A percentile compares a stretch with the other conserved stretches of the same genome.
Conservation (phyloP, 2,329 filamentous ascomycete genomes). For the Triangularia verruculosa region DNA sequence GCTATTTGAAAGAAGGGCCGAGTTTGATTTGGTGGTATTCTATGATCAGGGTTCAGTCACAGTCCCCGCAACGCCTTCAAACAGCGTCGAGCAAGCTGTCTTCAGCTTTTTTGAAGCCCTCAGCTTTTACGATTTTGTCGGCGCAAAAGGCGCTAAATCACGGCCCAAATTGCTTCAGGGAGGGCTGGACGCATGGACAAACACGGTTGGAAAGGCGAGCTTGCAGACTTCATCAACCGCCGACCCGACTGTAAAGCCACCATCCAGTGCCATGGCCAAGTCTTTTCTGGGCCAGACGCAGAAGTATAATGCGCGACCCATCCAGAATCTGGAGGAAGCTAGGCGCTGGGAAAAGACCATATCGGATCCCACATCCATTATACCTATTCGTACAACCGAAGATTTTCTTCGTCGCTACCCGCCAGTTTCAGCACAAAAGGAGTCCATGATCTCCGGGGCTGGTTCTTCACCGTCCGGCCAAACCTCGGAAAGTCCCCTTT, state of each 20-base stretch:
- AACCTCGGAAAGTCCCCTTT: slow-evolving; percentile 15
- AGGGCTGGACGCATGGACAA: slow-evolving; percentile 81
- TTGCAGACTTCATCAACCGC: slow-evolving; percentile 43
- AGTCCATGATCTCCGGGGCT: slow-evolving; percentile 55
- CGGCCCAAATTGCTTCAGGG: slow-evolving; percentile 76
- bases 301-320: slow-evolving; percentile 57
- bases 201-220: slow-evolving; percentile 71
- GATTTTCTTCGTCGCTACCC: slow-evolving; percentile 84
- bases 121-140: slow-evolving; percentile 72
- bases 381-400: slow-evolving; percentile 69
- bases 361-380: slow-evolving; percentile 53
- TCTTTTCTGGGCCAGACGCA: slow-evolving; percentile 32
- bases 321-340: slow-evolving; percentile 74
- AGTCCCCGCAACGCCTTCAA: slow-evolving; percentile 35
- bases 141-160: slow-evolving; percentile 29
- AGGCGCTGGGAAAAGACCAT: slow-evolving; percentile 76
- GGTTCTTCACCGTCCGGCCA: slow-evolving; percentile 14
- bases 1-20: slow-evolving; percentile 68
- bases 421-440: slow-evolving; percentile 59
- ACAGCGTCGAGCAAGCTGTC: slow-evolving; percentile 49
- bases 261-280: slow-evolving; percentile 23
- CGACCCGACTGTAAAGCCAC: slow-evolving; percentile 14
- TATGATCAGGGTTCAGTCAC: slow-evolving; percentile 73
- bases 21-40: slow-evolving; percentile 85
- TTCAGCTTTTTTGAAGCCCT: slow-evolving; percentile 75